These are phyloP conservation scores for Pythium sp. DNA, from an alignment of 352 stramenopile species.

Conservation along the genomic window DNA sequence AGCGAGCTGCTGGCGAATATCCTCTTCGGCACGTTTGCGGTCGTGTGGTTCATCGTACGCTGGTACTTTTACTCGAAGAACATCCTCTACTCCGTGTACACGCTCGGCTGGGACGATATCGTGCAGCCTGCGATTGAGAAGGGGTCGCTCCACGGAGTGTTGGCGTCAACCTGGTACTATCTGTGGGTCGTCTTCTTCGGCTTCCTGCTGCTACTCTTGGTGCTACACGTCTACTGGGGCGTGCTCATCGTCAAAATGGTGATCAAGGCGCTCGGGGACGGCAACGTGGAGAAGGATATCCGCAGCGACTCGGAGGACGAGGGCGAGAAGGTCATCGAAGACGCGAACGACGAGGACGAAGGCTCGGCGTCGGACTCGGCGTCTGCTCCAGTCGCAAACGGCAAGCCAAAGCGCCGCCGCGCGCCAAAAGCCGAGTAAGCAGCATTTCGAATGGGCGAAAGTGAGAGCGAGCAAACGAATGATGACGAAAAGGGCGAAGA, in stretches of 20 bases:
- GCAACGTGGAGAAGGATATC: conserved; percentile 81
- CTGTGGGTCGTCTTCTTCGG: conserved; percentile 49
- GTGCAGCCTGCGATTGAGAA: conserved; percentile 43
- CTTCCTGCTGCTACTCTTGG: conserved; percentile 58
- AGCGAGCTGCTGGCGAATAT: conserved; percentile 67
- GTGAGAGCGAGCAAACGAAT: conserved; percentile 6
- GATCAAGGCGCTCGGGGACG: conserved; percentile 48
- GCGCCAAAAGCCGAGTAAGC: conserved; percentile 64
- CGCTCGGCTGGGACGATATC: conserved; percentile 45
- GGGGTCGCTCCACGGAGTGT: conserved; percentile 37
- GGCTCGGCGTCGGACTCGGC: conserved; percentile 18
- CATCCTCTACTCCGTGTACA: conserved; percentile 65
- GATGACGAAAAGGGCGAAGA: neutral
- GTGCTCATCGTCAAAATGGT: conserved; percentile 79
- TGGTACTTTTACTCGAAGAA: conserved; percentile 75
- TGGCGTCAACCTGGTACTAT: conserved; percentile 50
- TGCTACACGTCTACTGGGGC: conserved; percentile 78
- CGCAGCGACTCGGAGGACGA: conserved; percentile 77
- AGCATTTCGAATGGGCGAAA: neutral
- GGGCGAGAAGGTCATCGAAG: conserved; percentile 29
- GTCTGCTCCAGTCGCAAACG: conserved; percentile 10
- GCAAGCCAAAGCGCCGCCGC: conserved; percentile 55
- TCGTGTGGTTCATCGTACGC: conserved; percentile 72
- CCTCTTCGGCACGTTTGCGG: conserved; percentile 62
- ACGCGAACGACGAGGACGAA: conserved; percentile 20